phyloP scores from a whole-genome alignment of 257 asterid genomes.

The Gentiana dahurica region DNA sequence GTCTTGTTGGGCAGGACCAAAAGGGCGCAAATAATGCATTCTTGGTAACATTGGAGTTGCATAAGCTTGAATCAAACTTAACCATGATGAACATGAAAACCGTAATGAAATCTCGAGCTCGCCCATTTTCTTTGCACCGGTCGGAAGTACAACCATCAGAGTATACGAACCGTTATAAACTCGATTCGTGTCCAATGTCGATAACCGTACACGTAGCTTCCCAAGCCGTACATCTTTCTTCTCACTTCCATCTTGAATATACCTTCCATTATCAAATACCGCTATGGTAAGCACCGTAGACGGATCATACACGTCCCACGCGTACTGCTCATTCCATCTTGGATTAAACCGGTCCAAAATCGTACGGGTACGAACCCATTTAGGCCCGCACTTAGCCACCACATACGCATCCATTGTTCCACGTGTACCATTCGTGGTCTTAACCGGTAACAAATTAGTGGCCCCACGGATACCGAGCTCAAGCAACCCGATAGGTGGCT shows the following conservation, averaged over 20 bases:
- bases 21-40: conserved; percentile 82
- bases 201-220: conserved; percentile 69
- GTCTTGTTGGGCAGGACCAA: conserved; percentile 85
- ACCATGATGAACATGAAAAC: conserved; percentile 73
- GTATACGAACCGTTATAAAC: conserved; percentile 64
- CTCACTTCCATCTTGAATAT: conserved; percentile 32
- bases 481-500: conserved; percentile 68
- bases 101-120: conserved; percentile 73
- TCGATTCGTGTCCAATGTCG: conserved; percentile 70
- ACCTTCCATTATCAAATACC: conserved; percentile 75
- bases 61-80: conserved; percentile 66
- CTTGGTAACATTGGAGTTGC: conserved; percentile 68
- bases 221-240: conserved; percentile 68
- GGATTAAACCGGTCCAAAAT: conserved; percentile 80
- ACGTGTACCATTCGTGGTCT: conserved; percentile 70
- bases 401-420: conserved; percentile 84
- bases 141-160: conserved; percentile 50
- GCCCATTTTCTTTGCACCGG: conserved; percentile 86
- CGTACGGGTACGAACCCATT: conserved; percentile 82
- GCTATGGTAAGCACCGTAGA: conserved; percentile 83
- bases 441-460: conserved; percentile 62
- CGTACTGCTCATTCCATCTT: conserved; percentile 86
- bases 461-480: conserved; percentile 89
- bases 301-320: conserved; percentile 91
- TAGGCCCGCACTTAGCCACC: conserved; percentile 85